Base-by-base conservation (phyloP, 2,329 filamentous ascomycete genomes). In the Arthrinium phaeospermum region DNA sequence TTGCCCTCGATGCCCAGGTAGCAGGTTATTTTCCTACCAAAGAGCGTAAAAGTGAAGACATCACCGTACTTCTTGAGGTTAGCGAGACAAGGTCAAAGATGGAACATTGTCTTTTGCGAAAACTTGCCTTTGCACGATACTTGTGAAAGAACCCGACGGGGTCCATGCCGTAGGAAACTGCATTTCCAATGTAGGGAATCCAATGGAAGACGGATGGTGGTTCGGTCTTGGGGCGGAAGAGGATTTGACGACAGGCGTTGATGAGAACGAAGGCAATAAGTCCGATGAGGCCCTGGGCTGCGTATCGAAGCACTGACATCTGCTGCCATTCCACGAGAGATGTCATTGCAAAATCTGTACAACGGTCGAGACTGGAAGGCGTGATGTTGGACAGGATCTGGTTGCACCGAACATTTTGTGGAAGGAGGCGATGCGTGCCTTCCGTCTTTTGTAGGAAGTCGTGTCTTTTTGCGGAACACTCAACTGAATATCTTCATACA, bases 151-250 rank as follows among this genome's bases (percentile, higher is more conserved):
- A 94, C 68, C 84, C 84, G 80, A 88, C 91, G 0, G 92, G 92
- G 75, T 94, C 90, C 74, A 93, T 91, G 75, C 92, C 92, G 82
- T 94, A 94, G 37, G 87, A 86, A 73, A 94, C 84, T 13, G 92
- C 93, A 80, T 89, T 94, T 67, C 92, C 92, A 73, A 94, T 84
- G 75, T 93, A 86, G 1, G 89, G 89, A 24, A 91, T 75, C 83
- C 85, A 89, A 77, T 90, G 88, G 73, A 91, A 90, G n/a, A 91
- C 87, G 7, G 87, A 75, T 0, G 89, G 88, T 80, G 53, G 87
- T 85, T 76, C 86, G 81, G 19, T 88, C 88, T 75, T 86, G 85
- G 76, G 90, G 77, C 67, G 81, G 13, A 74, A 77, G 46, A 75
- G 69, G 1, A 76, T 57, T 74, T 76, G 77, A 45, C 64, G 74